Evolutionary conservation across 2,329 filamentous ascomycete genomes (phyloP), one percentile per base, ranked within the genome.

Genomic region (Colletotrichum zoysiae): DNA sequence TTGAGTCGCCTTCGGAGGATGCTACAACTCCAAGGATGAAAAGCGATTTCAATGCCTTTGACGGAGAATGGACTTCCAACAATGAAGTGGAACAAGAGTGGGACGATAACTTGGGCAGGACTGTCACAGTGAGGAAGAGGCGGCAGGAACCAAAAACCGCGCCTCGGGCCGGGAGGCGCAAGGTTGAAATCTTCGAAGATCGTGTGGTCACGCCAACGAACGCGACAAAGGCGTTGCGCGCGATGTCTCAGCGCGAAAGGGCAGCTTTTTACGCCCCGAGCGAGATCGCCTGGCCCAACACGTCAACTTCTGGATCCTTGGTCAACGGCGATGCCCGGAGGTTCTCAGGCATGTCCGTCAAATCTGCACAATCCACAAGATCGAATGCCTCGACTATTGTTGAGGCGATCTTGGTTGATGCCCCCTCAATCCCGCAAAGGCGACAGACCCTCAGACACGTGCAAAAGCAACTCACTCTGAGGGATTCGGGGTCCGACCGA

Each of bases 381-480:
- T 90, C 89, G 23, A 84, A 82, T 1, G 81, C 84, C 2, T 90
- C 89, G 20, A 88, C 88, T 0, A 83, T 90, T 5, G 83, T 91
- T 12, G 89, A 89, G 76, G 88, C 88, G 5, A 83, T 89, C 57
- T 79, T 90, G 46, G 82, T 91, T n/a, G 86, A 89, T 53, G 81
- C 81, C 1, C 79, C 82, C 42, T 83, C 85, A 18, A 76, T 78
- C 5, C 81, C 79, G 5, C 84, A 82, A 63, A 84, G 84, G 57
- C 85, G 82, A 67, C 86, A 86, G 76, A 91, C 89, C 9, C 79
- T 92, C 70, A 86, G 90, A 5, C 90, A 92, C 77, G 86, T 90
- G 14, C 87, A 84, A 74, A 91, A 91, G 76, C 86, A 88, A 55
- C 79, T 80, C 11, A 80, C 81, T 0, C 76, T 90, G 67, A 84